A percentile compares a stretch with the other conserved stretches of the same genome.
Evolutionary conservation across 345 rosid genomes (phyloP).

Genomic region (Brassica carinata): DNA sequence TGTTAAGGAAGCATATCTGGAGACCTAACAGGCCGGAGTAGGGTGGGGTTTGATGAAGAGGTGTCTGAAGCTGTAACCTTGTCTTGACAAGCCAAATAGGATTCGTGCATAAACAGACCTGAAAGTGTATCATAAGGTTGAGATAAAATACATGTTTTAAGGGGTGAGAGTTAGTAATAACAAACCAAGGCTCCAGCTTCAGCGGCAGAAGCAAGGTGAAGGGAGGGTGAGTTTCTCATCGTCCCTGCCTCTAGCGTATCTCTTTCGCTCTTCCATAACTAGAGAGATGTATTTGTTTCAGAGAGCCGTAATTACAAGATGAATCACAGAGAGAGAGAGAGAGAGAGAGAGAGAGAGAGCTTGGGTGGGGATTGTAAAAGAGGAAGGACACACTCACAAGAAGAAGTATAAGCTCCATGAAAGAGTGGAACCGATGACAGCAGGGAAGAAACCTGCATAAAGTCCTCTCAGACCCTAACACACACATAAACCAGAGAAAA

Average conservation of each 20-base stretch:
- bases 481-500: not conserved
- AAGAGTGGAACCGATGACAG: conserved; percentile 81
- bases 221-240: conserved; percentile 58
- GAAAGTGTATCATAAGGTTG: conserved; percentile 30
- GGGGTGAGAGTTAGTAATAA: conserved; percentile 20
- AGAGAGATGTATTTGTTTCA: conserved; percentile 33
- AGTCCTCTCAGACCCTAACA: conserved; percentile 84
- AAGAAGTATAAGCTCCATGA: conserved; percentile 93
- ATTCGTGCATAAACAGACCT: conserved; percentile 92
- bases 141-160: not conserved
- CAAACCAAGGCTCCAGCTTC: conserved; percentile 93
- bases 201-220: conserved; percentile 94
- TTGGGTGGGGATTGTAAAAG: no score
- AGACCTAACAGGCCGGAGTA: conserved; percentile 87
- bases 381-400: conserved; percentile 55
- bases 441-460: conserved; percentile 84
- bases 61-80: conserved; percentile 91
- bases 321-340: no score
- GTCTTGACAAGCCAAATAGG: conserved; percentile 96
- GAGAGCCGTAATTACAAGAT: no score
- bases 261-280: conserved; percentile 90
- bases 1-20: conserved; percentile 22
- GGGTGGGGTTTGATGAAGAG: conserved; percentile 70
- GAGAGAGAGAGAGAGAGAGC: not conserved
- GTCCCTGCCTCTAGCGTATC: conserved; percentile 66